Evolutionary conservation across 139 green algal genomes (phyloP), one percentile per base, ranked within the genome.

Genomic region (Desmodesmus armatus): DNA sequence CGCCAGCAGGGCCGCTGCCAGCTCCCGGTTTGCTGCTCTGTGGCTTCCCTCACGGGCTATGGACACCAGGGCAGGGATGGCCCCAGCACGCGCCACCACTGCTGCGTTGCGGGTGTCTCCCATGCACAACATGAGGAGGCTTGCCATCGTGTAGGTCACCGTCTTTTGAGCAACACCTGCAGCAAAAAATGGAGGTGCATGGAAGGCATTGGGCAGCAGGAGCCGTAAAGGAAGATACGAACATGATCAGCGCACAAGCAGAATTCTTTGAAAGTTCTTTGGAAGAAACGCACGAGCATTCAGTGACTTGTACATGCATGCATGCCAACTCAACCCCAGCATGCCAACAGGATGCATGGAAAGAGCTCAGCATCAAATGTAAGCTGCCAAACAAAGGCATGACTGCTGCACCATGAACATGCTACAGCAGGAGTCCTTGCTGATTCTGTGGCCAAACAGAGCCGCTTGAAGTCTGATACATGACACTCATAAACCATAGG

Each of bases 91-190:
- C 49, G 70, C 81, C 35, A 92, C 69, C 25, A 92, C 88, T 35
- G 85, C 85, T 23, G 88, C 88, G 62, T 92, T 85, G 3, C 88
- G 58, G 44, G 87, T 31, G 67, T 92, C 88, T 11, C 47, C 29
- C 27, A 90, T 85, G 3, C 49, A 63, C 55, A 92, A 44, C 88
- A 92, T 83, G 58, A 92, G 83, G 44, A 92, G 79, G 0, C 65
- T 73, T 2, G 85, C 85, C 55, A 92, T 43, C 27, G 62, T 80
- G 60, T 92, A 92, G 4, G 73, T 88, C 43, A 85, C 55, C 1
- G 83, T 73, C 44, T 89, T 89, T 3, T 35, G 47, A 53, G 71
- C 62, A 71, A 17, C 62, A 71, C 13, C 62, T 25, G n/a, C 62
- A 71, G n/a, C 62, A 71, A n/a, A n/a, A n/a, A n/a, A n/a, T n/a